Percentiles rank a stretch among this genome's conserved stretches.
Conservation (phyloP, 1,284 basidiomycete species). For the Vanrija humicola region DNA sequence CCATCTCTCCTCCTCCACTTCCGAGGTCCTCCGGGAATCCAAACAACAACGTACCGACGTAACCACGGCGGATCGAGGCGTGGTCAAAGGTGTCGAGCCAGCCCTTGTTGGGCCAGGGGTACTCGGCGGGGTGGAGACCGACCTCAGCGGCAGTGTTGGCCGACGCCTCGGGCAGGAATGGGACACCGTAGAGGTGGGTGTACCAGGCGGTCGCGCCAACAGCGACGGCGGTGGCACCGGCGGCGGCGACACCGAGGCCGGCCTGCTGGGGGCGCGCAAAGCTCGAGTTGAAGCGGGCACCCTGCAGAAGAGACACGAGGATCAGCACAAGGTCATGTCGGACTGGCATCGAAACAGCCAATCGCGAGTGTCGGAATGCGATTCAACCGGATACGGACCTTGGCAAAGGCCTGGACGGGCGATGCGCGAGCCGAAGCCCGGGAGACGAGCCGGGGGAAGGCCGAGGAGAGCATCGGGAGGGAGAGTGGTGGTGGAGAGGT, state of each 20-base stretch:
- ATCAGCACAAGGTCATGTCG: constrained; percentile 3
- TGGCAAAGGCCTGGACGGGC: constrained; percentile 14
- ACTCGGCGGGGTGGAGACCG: constrained; percentile 82
- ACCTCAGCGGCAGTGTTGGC: constrained; percentile 89
- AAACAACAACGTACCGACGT: constrained; percentile 56
- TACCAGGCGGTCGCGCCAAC: constrained; percentile 93
- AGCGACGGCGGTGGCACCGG: constrained; percentile 71
- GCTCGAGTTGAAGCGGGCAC: constrained; percentile 38
- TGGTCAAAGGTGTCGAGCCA: constrained; percentile 91
- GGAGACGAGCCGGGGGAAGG: constrained; percentile 40
- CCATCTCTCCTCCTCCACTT: neutral
- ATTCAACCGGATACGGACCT: constrained; percentile 12
- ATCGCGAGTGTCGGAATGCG: neutral
- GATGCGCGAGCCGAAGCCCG: constrained; percentile 27
- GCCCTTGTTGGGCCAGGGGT: constrained; percentile 91
- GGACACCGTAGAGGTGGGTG: constrained; percentile 87
- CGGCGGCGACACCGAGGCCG: constrained; percentile 61
- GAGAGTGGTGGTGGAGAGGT: constrained; percentile 5
- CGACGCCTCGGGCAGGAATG: constrained; percentile 80
- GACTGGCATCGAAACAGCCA: neutral
- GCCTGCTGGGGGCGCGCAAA: constrained; percentile 20
- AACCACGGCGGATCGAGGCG: constrained; percentile 88
- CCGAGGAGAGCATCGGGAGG: constrained; percentile 38
- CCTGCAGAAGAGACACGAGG: constrained; percentile 15
- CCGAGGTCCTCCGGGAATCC: neutral